Evolutionary conservation across 1,139 yeast genomes (phyloP).

Genomic region (Candida sp.): DNA sequence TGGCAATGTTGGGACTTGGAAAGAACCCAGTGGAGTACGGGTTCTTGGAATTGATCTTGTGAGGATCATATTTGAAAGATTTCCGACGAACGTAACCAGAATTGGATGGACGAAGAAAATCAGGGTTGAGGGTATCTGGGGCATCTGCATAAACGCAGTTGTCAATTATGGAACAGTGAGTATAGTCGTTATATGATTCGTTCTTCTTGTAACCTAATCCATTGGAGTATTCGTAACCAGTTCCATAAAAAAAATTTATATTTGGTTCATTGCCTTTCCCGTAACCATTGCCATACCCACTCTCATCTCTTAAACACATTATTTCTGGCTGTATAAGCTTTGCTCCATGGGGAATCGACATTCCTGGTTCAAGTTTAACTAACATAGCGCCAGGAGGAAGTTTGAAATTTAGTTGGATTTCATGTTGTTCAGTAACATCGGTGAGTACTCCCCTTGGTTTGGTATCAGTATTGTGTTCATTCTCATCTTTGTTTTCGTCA

Average conservation of each 20-base stretch:
- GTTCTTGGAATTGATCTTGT: background rate
- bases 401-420: background rate
- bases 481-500: constrained; percentile 1
- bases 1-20: background rate
- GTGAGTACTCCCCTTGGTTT: background rate
- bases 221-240: background rate
- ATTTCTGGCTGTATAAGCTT: constrained; percentile 7
- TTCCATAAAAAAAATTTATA: no score
- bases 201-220: background rate
- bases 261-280: background rate
- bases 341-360: constrained; percentile 23
- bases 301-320: background rate
- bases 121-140: background rate
- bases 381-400: constrained; percentile 4
- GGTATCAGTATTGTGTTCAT: background rate
- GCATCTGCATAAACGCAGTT: background rate
- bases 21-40: constrained; percentile 1
- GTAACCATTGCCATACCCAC: no score
- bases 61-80: background rate
- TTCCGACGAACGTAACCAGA: background rate
- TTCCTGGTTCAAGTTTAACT: constrained; percentile 21
- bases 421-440: background rate
- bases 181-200: background rate
- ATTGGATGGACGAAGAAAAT: background rate
- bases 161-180: background rate